Evolutionary conservation across 2,329 filamentous ascomycete genomes (phyloP), one percentile per base, ranked within the genome.

Genomic region (Monosporascus ibericus): DNA sequence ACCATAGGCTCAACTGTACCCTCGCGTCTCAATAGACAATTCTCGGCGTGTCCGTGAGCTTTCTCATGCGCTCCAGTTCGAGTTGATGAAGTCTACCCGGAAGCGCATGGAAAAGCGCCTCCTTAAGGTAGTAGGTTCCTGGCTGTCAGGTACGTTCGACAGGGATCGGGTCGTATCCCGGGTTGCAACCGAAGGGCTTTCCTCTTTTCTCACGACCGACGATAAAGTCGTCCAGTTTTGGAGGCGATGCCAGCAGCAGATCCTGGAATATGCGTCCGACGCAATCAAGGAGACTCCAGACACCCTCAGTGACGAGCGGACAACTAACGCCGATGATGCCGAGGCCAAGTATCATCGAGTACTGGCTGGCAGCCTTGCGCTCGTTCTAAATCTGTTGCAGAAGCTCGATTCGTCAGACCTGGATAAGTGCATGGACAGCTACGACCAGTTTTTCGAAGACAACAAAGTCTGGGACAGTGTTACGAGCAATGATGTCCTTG

Each of bases 121-220:
- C 56, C 84, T 90, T 14, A 84, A 81, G 54, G 77, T 95, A 37
- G 85, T 95, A 46, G 91, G 88, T 9, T 80, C 90, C n/a, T 99
- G 95, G 94, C 79, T 97, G 14, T 88, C 89, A 7, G 94, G 92
- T 1, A 81, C 87, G 2, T 95, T 91, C 65, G 94, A 99, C 68
- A 87, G 82, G 59, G 92, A 99, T 65, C 84, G 85, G 51, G 78
- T 79, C 18, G 90, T 91, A 15, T 78, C 87, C 7, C 83, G 85
- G 52, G 84, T 89, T n/a, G 91, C 92, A 2, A 79, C 81, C 53
- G 86, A 92, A 46, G 88, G 92, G 0, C 75, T 96, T 18, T 79
- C 81, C 1, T 80, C 80, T 2, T 88, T 96, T 40, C 86, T 97
- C 51, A 80, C 81, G 20, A 90, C 87, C 0, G 81, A 88, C 18